Evolutionary conservation across 371 early-diverging fungal genomes (phyloP).

Genomic region (Mucor lusitanicus): DNA sequence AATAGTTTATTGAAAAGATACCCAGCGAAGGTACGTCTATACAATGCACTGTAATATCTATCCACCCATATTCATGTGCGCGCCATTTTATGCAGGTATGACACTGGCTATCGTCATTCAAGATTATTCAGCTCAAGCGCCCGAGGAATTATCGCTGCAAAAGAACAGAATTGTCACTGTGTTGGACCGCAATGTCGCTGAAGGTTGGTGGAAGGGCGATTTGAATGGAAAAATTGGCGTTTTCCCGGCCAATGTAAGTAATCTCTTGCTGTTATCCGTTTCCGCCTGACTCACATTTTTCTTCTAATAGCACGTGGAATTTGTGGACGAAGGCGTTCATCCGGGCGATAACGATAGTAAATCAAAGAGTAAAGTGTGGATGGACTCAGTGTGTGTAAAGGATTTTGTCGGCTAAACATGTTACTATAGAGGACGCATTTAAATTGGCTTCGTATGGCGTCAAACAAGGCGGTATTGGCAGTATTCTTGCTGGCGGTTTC

Average conservation of each 20-base stretch:
- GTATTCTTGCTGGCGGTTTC: slow-evolving; percentile 66
- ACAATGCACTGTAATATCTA: neutral
- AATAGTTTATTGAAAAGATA: slow-evolving; percentile 24
- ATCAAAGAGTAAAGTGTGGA: slow-evolving; percentile 16
- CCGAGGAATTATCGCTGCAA: slow-evolving; percentile 65
- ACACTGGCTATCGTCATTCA: slow-evolving; percentile 54
- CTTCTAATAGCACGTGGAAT: slow-evolving; percentile 29
- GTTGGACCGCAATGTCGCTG: slow-evolving; percentile 54
- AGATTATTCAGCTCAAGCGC: slow-evolving; percentile 63
- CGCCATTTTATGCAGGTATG: slow-evolving; percentile 4
- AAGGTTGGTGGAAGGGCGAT: slow-evolving; percentile 68
- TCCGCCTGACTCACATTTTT: neutral
- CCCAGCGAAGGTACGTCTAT: slow-evolving; percentile 3
- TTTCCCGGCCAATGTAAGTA: slow-evolving; percentile 59
- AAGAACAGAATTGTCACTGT: slow-evolving; percentile 66
- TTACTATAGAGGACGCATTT: slow-evolving; percentile 28
- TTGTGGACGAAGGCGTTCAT: slow-evolving; percentile 4
- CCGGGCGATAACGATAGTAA: slow-evolving; percentile 10
- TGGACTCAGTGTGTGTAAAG: neutral
- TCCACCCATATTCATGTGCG: neutral
- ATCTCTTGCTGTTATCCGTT: neutral
- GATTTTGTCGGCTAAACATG: neutral
- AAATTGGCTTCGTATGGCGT: slow-evolving; percentile 78
- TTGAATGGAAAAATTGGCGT: slow-evolving; percentile 58
- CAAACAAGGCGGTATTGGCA: slow-evolving; percentile 80